Evolutionary conservation across 2,329 filamentous ascomycete genomes (phyloP).

Genomic region (Fusarium guadeloupense): DNA sequence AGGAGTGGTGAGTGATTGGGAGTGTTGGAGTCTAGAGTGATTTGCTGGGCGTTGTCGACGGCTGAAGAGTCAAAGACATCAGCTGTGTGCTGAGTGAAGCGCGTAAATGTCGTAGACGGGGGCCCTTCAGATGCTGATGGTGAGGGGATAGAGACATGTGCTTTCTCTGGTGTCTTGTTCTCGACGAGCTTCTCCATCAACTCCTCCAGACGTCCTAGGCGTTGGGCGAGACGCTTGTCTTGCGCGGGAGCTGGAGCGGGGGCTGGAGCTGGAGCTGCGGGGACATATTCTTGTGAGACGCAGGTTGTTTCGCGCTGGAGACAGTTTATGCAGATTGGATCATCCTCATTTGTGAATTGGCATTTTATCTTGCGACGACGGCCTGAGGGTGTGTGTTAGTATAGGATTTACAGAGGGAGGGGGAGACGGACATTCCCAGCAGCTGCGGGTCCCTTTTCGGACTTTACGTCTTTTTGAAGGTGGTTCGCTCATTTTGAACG

Average conservation of each 20-base stretch:
- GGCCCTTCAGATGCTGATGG: constrained; percentile 24
- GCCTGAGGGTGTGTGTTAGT: constrained; percentile 30
- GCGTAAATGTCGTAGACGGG: neutral
- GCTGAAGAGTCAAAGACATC: constrained; percentile 35
- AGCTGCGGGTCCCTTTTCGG: constrained; percentile 66
- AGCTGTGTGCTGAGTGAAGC: constrained; percentile 40
- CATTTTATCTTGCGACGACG: constrained; percentile 63
- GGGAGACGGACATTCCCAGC: constrained; percentile 64
- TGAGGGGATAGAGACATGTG: constrained; percentile 23
- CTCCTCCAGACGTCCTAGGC: constrained; percentile 57
- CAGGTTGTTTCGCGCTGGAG: constrained; percentile 53
- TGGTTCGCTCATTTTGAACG: constrained; percentile 34
- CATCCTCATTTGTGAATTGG: constrained; percentile 53
- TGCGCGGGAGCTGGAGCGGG: constrained; percentile 44
- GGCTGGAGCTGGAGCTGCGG: constrained; percentile 45
- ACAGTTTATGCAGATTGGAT: constrained; percentile 58
- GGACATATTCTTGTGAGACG: constrained; percentile 58
- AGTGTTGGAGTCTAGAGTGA: constrained; percentile 19
- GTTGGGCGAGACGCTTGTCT: constrained; percentile 54
- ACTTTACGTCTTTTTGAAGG: constrained; percentile 49
- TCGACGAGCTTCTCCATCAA: constrained; percentile 58
- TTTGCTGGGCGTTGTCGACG: constrained; percentile 33
- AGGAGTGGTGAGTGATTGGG: neutral
- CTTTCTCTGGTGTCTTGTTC: constrained; percentile 22
- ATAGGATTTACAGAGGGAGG: neutral